Evolutionary conservation across 805 yeast genomes (phyloP).

Genomic region (Lipomyces yamanashiensis): DNA sequence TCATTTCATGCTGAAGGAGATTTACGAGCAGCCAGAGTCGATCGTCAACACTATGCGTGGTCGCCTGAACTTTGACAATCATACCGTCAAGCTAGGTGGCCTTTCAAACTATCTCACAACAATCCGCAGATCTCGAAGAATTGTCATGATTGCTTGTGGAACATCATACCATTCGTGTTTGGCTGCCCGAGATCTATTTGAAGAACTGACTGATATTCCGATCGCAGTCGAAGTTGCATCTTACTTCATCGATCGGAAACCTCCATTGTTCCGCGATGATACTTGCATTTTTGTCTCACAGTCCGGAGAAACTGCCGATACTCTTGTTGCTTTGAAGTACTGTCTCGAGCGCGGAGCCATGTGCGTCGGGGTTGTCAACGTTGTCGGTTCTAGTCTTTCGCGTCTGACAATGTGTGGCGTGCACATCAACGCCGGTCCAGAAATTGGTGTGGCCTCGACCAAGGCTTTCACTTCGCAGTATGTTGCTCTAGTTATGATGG

Average conservation of each 20-base stretch:
- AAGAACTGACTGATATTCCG: slow-evolving; percentile 94
- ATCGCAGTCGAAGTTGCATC: slow-evolving; percentile 92
- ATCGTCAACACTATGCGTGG: slow-evolving; percentile 99
- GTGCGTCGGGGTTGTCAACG: slow-evolving; percentile 95
- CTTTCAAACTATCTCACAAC: slow-evolving; percentile 83
- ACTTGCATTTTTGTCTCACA: slow-evolving; percentile 97
- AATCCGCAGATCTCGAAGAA: slow-evolving; percentile 90
- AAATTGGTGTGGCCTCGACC: slow-evolving; percentile 98
- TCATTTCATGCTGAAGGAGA: slow-evolving; percentile 99
- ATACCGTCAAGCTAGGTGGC: slow-evolving; percentile 84
- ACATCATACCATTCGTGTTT: slow-evolving; percentile 98
- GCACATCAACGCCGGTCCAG: slow-evolving; percentile 99
- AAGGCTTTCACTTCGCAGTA: slow-evolving; percentile 98
- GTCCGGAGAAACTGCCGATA: slow-evolving; percentile 98
- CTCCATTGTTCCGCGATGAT: slow-evolving; percentile 97
- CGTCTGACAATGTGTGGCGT: slow-evolving; percentile 99
- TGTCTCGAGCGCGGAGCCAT: slow-evolving; percentile 97
- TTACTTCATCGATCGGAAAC: slow-evolving; percentile 88
- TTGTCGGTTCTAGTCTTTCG: slow-evolving; percentile 96
- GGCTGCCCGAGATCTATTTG: slow-evolving; percentile 95
- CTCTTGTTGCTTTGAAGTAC: slow-evolving; percentile 91
- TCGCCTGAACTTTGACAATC: slow-evolving; percentile 87
- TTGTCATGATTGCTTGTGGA: slow-evolving; percentile 99
- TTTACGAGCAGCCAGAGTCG: slow-evolving; percentile 97
- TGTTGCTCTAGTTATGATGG: slow-evolving; percentile 96